Evolutionary conservation across 805 yeast species (phyloP).

Genomic region (Cyberlindnera meyerae): DNA sequence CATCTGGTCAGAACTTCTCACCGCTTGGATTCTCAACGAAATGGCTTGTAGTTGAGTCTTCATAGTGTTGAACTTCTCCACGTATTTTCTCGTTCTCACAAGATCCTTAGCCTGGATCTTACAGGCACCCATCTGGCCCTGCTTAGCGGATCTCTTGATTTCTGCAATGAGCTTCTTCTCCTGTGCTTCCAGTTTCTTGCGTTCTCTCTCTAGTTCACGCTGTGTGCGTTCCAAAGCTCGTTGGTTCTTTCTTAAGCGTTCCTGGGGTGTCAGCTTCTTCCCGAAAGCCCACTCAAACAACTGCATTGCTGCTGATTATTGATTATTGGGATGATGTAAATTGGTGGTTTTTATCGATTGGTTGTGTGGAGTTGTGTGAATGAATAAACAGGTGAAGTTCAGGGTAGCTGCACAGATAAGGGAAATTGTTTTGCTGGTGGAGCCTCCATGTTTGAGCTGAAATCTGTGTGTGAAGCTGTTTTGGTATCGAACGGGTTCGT

Average conservation of each 20-base stretch:
- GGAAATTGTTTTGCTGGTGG: background rate
- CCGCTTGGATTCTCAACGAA: constrained; percentile 83
- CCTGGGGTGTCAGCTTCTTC: constrained; percentile 89
- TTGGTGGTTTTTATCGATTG: too few relatives aligned
- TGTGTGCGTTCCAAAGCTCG: constrained; percentile 92
- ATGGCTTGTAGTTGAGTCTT: constrained; percentile 95
- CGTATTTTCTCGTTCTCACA: constrained; percentile 75
- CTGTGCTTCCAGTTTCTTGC: constrained; percentile 79
- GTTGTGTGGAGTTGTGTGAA: too few relatives aligned
- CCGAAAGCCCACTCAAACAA: constrained; percentile 95
- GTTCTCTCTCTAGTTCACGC: constrained; percentile 87
- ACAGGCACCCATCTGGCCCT: constrained; percentile 82
- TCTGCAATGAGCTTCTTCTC: constrained; percentile 84
- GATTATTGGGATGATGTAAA: too few relatives aligned
- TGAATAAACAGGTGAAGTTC: too few relatives aligned
- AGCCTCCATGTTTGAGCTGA: too few relatives aligned
- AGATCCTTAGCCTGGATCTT: constrained; percentile 95
- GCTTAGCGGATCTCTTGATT: constrained; percentile 87
- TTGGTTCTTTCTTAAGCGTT: constrained; percentile 90
- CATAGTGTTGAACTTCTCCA: constrained; percentile 86
- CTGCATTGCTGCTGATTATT: too few relatives aligned
- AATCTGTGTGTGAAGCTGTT: too few relatives aligned
- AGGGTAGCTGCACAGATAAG: too few relatives aligned
- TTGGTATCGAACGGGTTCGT: too few relatives aligned
- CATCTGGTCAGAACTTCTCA: constrained; percentile 93